Evolutionary conservation across 495 filamentous ascomycete species (phyloP), one percentile per base, ranked within the genome.

Genomic region (Podospora australis): DNA sequence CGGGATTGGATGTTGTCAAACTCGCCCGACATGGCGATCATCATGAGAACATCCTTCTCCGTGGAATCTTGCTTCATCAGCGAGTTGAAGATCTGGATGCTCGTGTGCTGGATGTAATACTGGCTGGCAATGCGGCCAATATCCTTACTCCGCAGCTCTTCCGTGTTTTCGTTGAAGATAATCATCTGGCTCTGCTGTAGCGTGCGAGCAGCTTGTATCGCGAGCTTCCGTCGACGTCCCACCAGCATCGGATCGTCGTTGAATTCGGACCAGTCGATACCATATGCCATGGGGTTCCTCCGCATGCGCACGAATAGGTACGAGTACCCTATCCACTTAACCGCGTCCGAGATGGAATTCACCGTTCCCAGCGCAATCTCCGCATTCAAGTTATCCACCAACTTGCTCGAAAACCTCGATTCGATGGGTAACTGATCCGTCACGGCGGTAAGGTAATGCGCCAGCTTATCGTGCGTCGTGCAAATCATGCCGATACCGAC

Each of bases 291-390:
- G 1, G 90, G 94, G 56, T 89, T 95, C 35, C 84, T 81, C 61
- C 86, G 81, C 92, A 97, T 97, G 25, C 92, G 83, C 32, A 97
- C 91, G 55, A 91, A 97, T 2, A 99, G 76, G 61, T 97, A 99
- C 2, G 91, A 96, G 63, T 99, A 97, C 10, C 92, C 90, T 9
- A 99, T 81, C 92, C 92, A 99, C 58, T 91, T 86, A 1, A 96
- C 89, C 4, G 85, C 92, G 65, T 99, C 92, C 9, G 81, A 65
- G n/a, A 99, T 82, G 6, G 90, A 95, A 1, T 90, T 95, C 36
- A 99, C 94, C 0, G 92, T 99, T 8, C 92, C 92, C 14, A 99
- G 72, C 0, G 88, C 79, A 46, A 97, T 88, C 63, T 99, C 92
- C 21, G 92, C 92, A 56, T 99, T 99, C 46, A 99, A 64, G 53